Evolutionary conservation across 345 rosid genomes (phyloP), one percentile per base, ranked within the genome.

Genomic region (Gynandropsis gynandra): DNA sequence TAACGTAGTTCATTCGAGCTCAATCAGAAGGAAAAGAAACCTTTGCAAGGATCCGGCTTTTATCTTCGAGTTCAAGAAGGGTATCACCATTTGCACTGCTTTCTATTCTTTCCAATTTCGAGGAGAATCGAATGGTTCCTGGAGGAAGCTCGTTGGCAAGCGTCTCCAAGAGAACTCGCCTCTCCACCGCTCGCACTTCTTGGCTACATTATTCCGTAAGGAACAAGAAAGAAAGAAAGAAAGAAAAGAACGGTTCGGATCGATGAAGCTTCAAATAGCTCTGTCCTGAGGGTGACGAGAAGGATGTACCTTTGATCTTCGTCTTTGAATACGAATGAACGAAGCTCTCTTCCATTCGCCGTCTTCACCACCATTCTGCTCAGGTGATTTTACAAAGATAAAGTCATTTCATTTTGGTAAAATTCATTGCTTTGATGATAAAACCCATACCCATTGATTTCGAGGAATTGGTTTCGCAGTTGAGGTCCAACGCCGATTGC

Each of bases 311-410:
- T 80, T 64, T 59, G 67, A 71, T 90, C 98, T 70, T 81, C 98
- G 29, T 90, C 98, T 74, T 77, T 87, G 71, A 90, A 90, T 63
- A 11, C 53, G 74, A 90, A 87, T 15, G 96, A 78, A 18, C 87
- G 94, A 36, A 83, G 87, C 74, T 84, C 80, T 52, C 67, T 79
- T 64, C 98, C 98, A 74, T 84, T 87, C 48, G 68, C 89, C 8
- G 92, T 68, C 74, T 79, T 84, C 56, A 87, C 67, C 46, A 67
- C 79, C 82, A 90, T 87, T 92, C 98, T 87, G 96, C 87, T 75
- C 76, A 59, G 89, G 81, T 80, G 96, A 77, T 74, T 52, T 54
- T 68, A 68, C 55, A 75, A 64, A 72, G 74, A 6, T 31, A 61
- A 17, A 42, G 49, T 42, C 58, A 41, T 14, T 50, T 38, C 44